Conservation (phyloP, 805 yeast species). For the Spencermartinsiella europaea region DNA sequence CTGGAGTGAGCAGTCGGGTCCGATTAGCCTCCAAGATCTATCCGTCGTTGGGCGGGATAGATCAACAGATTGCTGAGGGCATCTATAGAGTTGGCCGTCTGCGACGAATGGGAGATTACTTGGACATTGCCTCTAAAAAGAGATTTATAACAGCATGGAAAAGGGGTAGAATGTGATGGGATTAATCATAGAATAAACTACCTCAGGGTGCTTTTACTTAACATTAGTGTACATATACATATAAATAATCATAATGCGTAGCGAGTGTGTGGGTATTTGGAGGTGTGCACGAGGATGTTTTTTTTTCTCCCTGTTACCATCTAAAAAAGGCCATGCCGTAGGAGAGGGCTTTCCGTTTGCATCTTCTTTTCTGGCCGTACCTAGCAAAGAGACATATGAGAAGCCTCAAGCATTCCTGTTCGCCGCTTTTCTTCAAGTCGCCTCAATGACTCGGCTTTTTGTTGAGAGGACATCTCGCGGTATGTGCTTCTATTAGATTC, state of each 20-base stretch:
- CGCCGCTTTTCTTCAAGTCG: constrained; percentile 6
- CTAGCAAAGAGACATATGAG: constrained; percentile 6
- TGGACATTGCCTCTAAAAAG: constrained; percentile 40
- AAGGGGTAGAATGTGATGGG: constrained; percentile 18
- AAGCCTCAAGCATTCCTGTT: constrained; percentile 4
- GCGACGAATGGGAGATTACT: constrained; percentile 42
- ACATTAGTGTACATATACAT: too few relatives aligned
- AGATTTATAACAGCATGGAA: constrained; percentile 38
- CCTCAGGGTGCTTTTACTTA: background rate
- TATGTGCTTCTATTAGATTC: background rate
- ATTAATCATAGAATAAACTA: background rate
- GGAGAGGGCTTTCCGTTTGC: too few relatives aligned
- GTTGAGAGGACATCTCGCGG: background rate
- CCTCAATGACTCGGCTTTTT: background rate
- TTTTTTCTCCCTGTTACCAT: too few relatives aligned
- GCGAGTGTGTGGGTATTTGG: too few relatives aligned
- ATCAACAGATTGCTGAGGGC: constrained; percentile 20
- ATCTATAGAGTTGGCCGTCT: constrained; percentile 40
- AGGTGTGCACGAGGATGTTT: too few relatives aligned
- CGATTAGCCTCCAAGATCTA: constrained; percentile 27
- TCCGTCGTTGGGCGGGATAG: constrained; percentile 13
- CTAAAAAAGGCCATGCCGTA: too few relatives aligned
- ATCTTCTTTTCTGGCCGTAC: too few relatives aligned
- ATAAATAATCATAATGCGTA: too few relatives aligned
- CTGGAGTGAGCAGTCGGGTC: constrained; percentile 27